phyloP scores from a whole-genome alignment of 2,329 filamentous ascomycete species.

The Scedosporium dehoogii region DNA sequence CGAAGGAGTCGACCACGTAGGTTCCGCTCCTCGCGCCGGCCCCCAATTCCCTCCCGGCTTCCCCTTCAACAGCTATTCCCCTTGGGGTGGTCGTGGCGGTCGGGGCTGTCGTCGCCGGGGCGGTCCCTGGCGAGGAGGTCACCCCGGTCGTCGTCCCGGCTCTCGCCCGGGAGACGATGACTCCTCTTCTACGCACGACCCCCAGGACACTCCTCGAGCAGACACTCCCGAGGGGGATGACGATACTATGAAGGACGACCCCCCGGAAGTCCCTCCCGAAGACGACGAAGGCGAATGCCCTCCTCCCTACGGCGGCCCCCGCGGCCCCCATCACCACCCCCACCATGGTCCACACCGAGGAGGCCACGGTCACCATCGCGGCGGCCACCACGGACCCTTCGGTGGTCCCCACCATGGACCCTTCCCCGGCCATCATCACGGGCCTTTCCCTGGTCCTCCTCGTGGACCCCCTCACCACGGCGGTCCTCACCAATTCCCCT shows the following conservation, averaged over 20 bases:
- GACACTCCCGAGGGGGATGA: conserved; percentile 9
- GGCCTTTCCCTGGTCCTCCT: conserved; percentile 5
- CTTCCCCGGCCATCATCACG: conserved; percentile 14
- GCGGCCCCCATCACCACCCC: conserved; percentile 15
- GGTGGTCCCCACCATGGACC: conserved; percentile 14
- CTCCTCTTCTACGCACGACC: conserved; percentile 8
- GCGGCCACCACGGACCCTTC: conserved; percentile 13
- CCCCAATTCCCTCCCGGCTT: conserved; percentile 21
- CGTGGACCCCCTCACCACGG: conserved; percentile 11
- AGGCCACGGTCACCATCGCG: conserved; percentile 11
- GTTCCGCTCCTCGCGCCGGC: conserved; percentile 20
- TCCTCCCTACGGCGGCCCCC: conserved; percentile 15
- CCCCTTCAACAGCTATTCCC: conserved; percentile 9
- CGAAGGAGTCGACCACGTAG: conserved; percentile 1
- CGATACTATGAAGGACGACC: conserved; percentile 10
- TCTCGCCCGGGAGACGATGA: conserved; percentile 12
- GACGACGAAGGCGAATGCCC: conserved; percentile 11
- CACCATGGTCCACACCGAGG: conserved; percentile 11
- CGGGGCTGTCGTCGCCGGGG: conserved; percentile 9
- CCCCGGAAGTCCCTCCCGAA: conserved; percentile 1
- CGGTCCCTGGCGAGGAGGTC: conserved; percentile 11
- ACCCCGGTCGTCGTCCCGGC: conserved; percentile 13
- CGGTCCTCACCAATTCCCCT: conserved; percentile 18
- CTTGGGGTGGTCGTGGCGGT: conserved; percentile 7
- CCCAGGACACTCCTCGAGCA: conserved; percentile 8